A percentile compares a stretch with the other conserved stretches of the same genome.
phyloP scores from a whole-genome alignment of 2,329 filamentous ascomycete genomes.

The Diplodia sapinea region DNA sequence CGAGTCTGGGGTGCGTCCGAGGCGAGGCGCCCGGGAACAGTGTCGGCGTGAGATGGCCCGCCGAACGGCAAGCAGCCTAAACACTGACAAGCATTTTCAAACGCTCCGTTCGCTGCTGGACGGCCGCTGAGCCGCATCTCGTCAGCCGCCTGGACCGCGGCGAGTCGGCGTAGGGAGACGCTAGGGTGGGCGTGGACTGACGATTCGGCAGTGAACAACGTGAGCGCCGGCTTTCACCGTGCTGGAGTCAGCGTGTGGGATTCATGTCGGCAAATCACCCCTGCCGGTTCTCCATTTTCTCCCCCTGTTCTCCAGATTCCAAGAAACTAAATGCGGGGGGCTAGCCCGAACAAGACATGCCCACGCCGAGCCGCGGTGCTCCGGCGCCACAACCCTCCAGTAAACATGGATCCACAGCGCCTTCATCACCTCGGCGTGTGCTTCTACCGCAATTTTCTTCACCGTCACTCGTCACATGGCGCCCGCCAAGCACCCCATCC shows the following conservation, averaged over 20 bases:
- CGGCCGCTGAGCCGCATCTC: slow-evolving; percentile 8
- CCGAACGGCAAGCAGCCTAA: neutral
- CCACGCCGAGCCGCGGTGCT: neutral
- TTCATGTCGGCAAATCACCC: slow-evolving; percentile 11
- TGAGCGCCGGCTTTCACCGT: slow-evolving; percentile 23
- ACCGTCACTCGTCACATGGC: slow-evolving; percentile 25
- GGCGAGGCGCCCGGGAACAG: neutral
- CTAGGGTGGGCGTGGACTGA: slow-evolving; percentile 12
- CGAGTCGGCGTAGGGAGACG: slow-evolving; percentile 1
- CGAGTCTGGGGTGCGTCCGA: slow-evolving; percentile 15
- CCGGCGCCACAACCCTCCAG: slow-evolving; percentile 1
- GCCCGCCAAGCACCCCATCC: slow-evolving; percentile 1
- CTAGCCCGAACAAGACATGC: slow-evolving; percentile 8
- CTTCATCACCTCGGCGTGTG: slow-evolving; percentile 2
- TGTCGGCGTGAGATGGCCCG: neutral
- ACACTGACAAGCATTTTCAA: neutral
- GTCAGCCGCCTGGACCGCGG: neutral
- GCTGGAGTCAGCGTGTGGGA: slow-evolving; percentile 2
- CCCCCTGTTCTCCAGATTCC: slow-evolving; percentile 24
- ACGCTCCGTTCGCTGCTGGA: neutral
- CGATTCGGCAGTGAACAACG: slow-evolving; percentile 17
- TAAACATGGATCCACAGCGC: slow-evolving; percentile 7
- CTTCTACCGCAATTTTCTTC: slow-evolving; percentile 11
- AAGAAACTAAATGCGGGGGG: slow-evolving; percentile 19
- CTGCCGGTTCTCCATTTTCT: neutral